phyloP scores from a whole-genome alignment of 2,329 filamentous ascomycete genomes.

The Botrytis fabae region DNA sequence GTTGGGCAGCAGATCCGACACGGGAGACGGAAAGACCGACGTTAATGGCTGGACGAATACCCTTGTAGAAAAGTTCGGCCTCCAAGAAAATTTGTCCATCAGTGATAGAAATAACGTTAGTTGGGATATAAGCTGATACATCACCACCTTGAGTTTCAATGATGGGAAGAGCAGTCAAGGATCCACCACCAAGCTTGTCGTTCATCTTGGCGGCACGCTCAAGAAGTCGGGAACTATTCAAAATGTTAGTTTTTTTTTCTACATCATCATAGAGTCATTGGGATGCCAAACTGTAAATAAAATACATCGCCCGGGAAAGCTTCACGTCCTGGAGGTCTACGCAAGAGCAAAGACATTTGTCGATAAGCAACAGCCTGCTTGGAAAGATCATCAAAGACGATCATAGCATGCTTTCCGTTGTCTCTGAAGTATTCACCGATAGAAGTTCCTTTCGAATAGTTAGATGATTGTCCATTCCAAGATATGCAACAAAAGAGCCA shows the following conservation, averaged over 20 bases:
- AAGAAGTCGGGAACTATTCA: constrained; percentile 74
- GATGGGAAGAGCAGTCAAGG: constrained; percentile 92
- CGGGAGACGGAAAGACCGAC: constrained; percentile 99
- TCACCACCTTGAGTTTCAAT: constrained; percentile 99
- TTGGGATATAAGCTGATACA: constrained; percentile 99
- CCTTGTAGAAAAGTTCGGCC: constrained; percentile 99
- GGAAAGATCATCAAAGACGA: constrained; percentile 92
- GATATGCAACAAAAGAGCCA: no score
- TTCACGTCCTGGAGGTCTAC: constrained; percentile 98
- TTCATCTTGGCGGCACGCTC: constrained; percentile 99
- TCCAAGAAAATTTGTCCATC: constrained; percentile 99
- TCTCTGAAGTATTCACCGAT: constrained; percentile 75
- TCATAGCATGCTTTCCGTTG: constrained; percentile 81
- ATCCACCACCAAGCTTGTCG: constrained; percentile 91
- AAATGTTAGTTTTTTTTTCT: background rate
- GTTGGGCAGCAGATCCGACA: constrained; percentile 98
- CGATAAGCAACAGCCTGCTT: constrained; percentile 98
- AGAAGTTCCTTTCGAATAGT: no score
- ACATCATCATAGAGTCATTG: no score
- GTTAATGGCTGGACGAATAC: constrained; percentile 99
- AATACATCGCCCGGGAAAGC: constrained; percentile 99
- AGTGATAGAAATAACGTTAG: constrained; percentile 99
- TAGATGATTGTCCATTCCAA: no score
- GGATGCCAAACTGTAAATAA: constrained; percentile 90
- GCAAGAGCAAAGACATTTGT: constrained; percentile 97